A percentile compares a stretch with the other conserved stretches of the same genome.
Evolutionary conservation across 352 stramenopile genomes (phyloP).

Genomic region (Phytophthora rubi): DNA sequence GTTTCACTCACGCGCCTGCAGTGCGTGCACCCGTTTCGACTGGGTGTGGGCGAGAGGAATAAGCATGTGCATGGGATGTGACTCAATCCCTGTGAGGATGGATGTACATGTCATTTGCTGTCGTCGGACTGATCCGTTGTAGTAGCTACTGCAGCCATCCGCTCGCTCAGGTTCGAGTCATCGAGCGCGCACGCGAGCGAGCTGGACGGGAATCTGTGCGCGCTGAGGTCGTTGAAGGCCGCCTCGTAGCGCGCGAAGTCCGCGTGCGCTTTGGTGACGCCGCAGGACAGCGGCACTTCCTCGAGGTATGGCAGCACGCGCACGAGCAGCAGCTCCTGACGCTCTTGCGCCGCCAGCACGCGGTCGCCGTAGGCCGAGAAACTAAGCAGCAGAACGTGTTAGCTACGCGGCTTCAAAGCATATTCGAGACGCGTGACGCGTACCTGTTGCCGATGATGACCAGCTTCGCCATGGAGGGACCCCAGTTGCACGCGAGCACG

Average conservation of each 20-base stretch:
- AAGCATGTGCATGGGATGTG: constrained; percentile 2
- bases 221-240: constrained; percentile 76
- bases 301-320: constrained; percentile 53
- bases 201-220: constrained; percentile 30
- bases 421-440: background rate
- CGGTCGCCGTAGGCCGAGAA: constrained; percentile 84
- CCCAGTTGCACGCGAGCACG: constrained; percentile 86
- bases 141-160: constrained; percentile 25
- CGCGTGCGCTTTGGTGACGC: constrained; percentile 51
- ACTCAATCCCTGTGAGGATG: background rate
- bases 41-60: constrained; percentile 8
- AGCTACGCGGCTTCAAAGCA: background rate
- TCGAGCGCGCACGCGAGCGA: constrained; percentile 22
- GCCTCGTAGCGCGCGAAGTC: constrained; percentile 73
- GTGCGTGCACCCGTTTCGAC: constrained; percentile 4
- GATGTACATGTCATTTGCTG: constrained; percentile 6
- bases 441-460: constrained; percentile 90
- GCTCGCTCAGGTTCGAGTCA: constrained; percentile 22
- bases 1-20: constrained; percentile 47
- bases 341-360: constrained; percentile 51
- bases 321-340: constrained; percentile 54
- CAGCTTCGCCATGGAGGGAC: constrained; percentile 41
- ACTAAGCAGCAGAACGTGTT: constrained; percentile 35
- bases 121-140: background rate
- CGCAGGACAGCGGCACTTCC: constrained; percentile 51